Evolutionary conservation across 2,329 filamentous ascomycete genomes (phyloP).

Genomic region (Diplodia mutila): DNA sequence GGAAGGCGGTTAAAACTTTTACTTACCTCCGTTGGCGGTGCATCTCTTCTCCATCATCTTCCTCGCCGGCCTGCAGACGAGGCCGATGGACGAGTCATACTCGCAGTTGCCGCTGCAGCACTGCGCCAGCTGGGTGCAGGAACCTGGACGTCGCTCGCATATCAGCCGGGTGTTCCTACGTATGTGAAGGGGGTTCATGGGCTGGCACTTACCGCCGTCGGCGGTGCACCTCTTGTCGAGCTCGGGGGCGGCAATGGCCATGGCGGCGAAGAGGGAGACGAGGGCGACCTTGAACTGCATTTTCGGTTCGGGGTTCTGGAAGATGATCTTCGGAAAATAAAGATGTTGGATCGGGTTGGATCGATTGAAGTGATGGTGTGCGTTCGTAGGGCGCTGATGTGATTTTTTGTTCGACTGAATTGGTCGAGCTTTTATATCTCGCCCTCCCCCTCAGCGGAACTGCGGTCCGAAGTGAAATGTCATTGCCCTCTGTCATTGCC

Average conservation of each 20-base stretch:
- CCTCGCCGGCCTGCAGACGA: slow-evolving; percentile 13
- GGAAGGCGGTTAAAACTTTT: neutral
- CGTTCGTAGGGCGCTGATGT: neutral
- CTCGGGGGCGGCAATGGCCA: slow-evolving; percentile 3
- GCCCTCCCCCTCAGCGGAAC: neutral
- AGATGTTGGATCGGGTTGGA: neutral
- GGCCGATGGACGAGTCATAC: slow-evolving; percentile 21
- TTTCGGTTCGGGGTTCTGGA: neutral
- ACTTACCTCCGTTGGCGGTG: slow-evolving; percentile 14
- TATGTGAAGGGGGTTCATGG: neutral
- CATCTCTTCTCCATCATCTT: slow-evolving; percentile 17
- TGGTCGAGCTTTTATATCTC: neutral
- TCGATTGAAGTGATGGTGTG: neutral
- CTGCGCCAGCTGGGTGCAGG: slow-evolving; percentile 13
- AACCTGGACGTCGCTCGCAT: neutral
- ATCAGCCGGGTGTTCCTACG: neutral
- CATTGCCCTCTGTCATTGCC: neutral
- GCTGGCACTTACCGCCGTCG: slow-evolving; percentile 1
- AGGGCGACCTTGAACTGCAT: slow-evolving; percentile 23
- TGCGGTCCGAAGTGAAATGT: neutral
- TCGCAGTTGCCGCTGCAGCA: slow-evolving; percentile 25
- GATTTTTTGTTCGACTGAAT: neutral
- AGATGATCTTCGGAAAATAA: no score
- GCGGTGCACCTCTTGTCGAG: slow-evolving; percentile 21
- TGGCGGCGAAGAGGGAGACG: slow-evolving; percentile 12